phyloP scores from a whole-genome alignment of 495 filamentous ascomycete genomes.

The Wilcoxina mikolae region DNA sequence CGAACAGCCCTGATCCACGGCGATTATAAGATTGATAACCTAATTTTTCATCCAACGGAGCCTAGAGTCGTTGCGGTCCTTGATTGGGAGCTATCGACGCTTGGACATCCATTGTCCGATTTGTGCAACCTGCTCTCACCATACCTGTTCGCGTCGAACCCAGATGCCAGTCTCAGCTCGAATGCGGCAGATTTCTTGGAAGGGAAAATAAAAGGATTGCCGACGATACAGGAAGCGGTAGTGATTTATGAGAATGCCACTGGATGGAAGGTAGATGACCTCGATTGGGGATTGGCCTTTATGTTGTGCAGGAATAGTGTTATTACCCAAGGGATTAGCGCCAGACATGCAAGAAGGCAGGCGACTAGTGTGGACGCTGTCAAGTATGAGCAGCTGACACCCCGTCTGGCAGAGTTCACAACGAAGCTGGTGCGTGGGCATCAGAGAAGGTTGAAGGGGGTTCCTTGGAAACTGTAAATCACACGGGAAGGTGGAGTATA shows the following conservation, averaged over 20 bases:
- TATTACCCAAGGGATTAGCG: conserved; percentile 90
- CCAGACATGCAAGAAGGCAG: conserved; percentile 67
- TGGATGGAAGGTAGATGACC: conserved; percentile 51
- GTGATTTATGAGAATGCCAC: conserved; percentile 62
- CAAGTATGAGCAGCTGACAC: conserved; percentile 51
- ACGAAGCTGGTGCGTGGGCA: conserved; percentile 58
- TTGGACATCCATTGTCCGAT: conserved; percentile 85
- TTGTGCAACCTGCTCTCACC: conserved; percentile 36
- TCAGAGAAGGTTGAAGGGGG: too few relatives aligned
- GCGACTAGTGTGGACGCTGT: conserved; percentile 73
- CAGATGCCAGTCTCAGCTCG: conserved; percentile 26
- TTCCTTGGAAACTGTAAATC: too few relatives aligned
- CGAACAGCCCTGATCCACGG: conserved; percentile 65
- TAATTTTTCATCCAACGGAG: conserved; percentile 83
- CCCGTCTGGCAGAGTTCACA: conserved; percentile 54
- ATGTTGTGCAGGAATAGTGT: conserved; percentile 49
- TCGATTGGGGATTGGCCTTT: conserved; percentile 52
- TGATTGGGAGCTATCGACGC: conserved; percentile 96
- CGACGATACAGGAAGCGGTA: conserved; percentile 50
- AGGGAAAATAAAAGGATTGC: conserved; percentile 55
- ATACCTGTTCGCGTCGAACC: conserved; percentile 28
- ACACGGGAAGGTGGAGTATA: too few relatives aligned
- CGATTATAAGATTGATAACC: conserved; percentile 96
- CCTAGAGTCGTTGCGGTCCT: conserved; percentile 81
- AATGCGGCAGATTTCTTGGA: conserved; percentile 43